Evolutionary conservation across 495 filamentous ascomycete species (phyloP), one percentile per base, ranked within the genome.

Genomic region (Aspergillus diversus): DNA sequence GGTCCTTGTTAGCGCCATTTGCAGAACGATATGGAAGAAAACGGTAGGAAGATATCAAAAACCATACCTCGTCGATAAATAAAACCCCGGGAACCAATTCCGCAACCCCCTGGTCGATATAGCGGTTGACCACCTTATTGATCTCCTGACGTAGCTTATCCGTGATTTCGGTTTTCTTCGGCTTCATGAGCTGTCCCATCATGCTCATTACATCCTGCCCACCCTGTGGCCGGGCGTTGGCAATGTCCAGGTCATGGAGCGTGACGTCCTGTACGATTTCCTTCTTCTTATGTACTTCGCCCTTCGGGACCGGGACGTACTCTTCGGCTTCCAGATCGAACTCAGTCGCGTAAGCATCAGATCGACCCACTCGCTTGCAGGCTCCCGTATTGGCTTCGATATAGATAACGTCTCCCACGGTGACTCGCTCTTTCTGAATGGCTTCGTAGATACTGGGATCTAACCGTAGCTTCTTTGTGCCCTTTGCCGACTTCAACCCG

Each of bases 151-250:
- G 87, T 71, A 99, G 79, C 80, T 99, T 98, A 72, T 98, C 94
- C 37, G 94, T 98, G 66, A 98, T 97, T 73, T 98, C 94, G 11
- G 94, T 98, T 84, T 96, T 97, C 82, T 96, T 95, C 61, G 95
- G 95, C 83, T 97, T 97, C 90, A 96, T 97, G 64, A 99, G 80
- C 72, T 98, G 94, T 63, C 94, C 94, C 92, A 99, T 97, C 95
- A 99, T 97, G 75, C 91, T 96, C 93, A 99, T 97, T 60, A 99
- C 93, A 74, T 99, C 95, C 79, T 99, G 95, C 59, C 95, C 95
- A 35, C 95, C 94, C 81, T 97, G 83, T 12, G 95, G 96, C 61
- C 94, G 83, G 11, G 95, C 91, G 69, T 99, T 99, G 65, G 95
- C 95, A 65, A 97, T 92, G 72, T 99, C 95, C 52, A 99, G 80